Conservation (phyloP, 1,284 basidiomycete genomes). For the Pseudozyma tsukubaensis region DNA sequence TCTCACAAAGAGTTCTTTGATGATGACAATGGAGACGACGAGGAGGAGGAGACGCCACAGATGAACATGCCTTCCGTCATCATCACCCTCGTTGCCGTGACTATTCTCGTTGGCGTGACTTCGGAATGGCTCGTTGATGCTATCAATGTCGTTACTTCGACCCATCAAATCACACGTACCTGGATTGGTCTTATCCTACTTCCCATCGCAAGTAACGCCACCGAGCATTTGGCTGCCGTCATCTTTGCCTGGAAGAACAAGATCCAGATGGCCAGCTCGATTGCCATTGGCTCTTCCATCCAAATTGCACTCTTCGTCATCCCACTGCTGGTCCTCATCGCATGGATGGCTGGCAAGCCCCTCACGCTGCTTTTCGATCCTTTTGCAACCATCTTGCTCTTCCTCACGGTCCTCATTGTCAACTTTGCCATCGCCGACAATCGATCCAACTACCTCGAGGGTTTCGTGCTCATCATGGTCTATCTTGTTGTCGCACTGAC, state of each 20-base stretch:
- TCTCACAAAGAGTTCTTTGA: constrained; percentile 58
- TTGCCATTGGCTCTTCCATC: constrained; percentile 61
- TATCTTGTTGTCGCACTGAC: constrained; percentile 54
- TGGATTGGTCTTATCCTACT: constrained; percentile 61
- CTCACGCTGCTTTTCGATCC: constrained; percentile 60
- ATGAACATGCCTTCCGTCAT: constrained; percentile 54
- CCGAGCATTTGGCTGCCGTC: constrained; percentile 61
- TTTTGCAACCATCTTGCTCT: constrained; percentile 59
- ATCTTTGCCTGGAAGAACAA: constrained; percentile 61
- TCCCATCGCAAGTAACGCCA: constrained; percentile 57
- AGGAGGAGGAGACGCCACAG: constrained; percentile 56
- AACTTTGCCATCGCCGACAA: constrained; percentile 61
- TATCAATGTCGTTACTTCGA: constrained; percentile 50
- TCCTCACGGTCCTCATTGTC: constrained; percentile 57
- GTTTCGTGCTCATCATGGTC: constrained; percentile 59
- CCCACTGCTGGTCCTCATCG: constrained; percentile 60
- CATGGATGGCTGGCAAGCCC: constrained; percentile 59
- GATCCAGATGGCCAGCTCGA: constrained; percentile 57
- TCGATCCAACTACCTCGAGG: constrained; percentile 57
- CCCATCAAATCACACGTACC: constrained; percentile 46
- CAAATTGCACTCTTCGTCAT: constrained; percentile 64
- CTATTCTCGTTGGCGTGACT: constrained; percentile 59
- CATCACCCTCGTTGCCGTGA: constrained; percentile 50
- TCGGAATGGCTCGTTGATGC: constrained; percentile 62
- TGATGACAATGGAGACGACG: constrained; percentile 43